Base-by-base conservation (phyloP, 148 eudicot species). In the Rhododendron molle region DNA sequence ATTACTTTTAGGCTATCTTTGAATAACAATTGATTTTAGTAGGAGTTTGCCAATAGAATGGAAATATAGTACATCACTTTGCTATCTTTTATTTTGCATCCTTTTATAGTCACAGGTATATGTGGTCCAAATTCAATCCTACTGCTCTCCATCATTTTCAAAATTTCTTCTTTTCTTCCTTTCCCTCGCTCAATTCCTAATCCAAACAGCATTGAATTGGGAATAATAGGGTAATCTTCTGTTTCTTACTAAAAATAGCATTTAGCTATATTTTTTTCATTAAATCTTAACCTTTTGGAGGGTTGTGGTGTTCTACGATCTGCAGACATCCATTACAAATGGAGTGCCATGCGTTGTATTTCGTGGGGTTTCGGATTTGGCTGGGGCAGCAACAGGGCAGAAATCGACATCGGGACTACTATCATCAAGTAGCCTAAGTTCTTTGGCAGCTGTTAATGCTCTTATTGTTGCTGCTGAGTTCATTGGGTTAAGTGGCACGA, bases 331-430 rank as follows among this genome's bases (percentile, higher is more conserved):
- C 18, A 54, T 92, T 72, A 85, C 95, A 10, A 93, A 92, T 83
- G 89, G 89, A 43, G 91, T 91, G 62, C 93, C 95, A 14, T 89
- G 91, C 83, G 38, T 92, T 3, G 92, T 92, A 72, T 90, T 93
- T 40, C 93, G 95, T 47, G 95, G 93, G 1, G 81, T 93, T 16
- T 92, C 93, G 32, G 95, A 92, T 78, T 79, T 90, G 88, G 94
- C 93, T 0, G 93, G 93, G 81, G 90, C 47, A 36, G 72, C 86
- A 30, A 12, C 62, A 7, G 82, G 32, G 38, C 87, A 86, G 36
- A 81, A 89, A 38, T 78, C 40, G 49, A 44, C 43, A 43, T 36
- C 62, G 18, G 38, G 81, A 16, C 34, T 88, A 78, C 40, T 71
- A 58, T 47, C 88, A 5, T 34, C 87, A 65, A 69, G 40, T 23